phyloP scores from a whole-genome alignment of 345 rosid species.

The Murraya koenigii region DNA sequence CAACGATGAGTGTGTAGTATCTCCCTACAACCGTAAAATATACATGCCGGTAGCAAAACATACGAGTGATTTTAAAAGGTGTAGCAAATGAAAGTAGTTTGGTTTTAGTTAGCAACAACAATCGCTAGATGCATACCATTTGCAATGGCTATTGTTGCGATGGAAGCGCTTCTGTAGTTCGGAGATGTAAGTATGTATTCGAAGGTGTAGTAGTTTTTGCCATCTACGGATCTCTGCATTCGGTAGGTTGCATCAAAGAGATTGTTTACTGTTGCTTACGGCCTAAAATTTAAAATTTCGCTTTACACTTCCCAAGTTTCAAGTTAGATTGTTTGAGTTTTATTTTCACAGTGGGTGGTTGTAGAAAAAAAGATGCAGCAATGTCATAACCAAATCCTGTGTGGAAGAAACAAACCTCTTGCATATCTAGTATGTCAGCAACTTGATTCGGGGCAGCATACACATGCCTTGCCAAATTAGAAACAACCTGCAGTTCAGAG shows the following conservation, averaged over 20 bases:
- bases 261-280: neutral
- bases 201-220: conserved; percentile 71
- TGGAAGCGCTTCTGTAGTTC: conserved; percentile 59
- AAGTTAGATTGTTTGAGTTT: neutral
- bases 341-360: no score
- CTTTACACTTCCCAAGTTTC: neutral
- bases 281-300: no score
- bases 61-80: no score
- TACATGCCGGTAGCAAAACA: no score
- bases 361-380: no score
- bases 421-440: conserved; percentile 52
- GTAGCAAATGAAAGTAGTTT: neutral
- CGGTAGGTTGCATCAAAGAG: neutral
- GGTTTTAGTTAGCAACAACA: no score
- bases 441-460: conserved; percentile 77
- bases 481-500: conserved; percentile 45
- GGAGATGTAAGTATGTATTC: conserved; percentile 73
- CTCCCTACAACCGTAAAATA: conserved; percentile 36
- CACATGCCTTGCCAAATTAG: conserved; percentile 52
- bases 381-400: neutral
- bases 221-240: conserved; percentile 65
- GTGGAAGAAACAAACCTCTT: conserved; percentile 50
- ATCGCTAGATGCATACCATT: conserved; percentile 41
- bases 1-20: conserved; percentile 70
- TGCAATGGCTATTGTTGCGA: conserved; percentile 73